phyloP scores from a whole-genome alignment of 2,329 filamentous ascomycete genomes.

The Scedosporium apiospermum region DNA sequence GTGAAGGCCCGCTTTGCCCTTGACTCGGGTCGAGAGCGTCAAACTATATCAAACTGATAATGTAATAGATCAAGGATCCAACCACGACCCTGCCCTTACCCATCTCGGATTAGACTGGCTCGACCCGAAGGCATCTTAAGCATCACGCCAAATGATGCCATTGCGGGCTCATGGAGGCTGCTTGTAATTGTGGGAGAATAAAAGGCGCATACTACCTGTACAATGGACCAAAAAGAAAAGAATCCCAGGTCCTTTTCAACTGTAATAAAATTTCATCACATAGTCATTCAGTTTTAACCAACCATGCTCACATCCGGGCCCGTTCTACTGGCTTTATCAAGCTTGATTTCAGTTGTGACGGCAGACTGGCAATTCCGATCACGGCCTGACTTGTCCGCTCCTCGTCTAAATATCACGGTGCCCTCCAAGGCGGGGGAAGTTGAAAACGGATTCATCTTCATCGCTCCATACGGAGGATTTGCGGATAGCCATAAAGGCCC shows the following conservation, averaged over 20 bases:
- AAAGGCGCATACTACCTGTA: no score
- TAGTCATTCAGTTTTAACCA: background rate
- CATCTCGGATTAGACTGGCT: no score
- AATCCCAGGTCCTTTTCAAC: no score
- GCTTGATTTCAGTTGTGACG: background rate
- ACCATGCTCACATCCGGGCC: background rate
- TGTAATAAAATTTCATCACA: no score
- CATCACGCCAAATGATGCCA: background rate
- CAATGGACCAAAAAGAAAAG: no score
- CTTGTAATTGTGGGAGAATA: no score
- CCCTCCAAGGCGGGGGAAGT: slow-evolving; percentile 24
- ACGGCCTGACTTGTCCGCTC: slow-evolving; percentile 19
- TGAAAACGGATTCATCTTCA: slow-evolving; percentile 32
- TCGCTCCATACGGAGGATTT: slow-evolving; percentile 26
- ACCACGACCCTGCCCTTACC: no score
- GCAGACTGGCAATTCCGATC: slow-evolving; percentile 10
- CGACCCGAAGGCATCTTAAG: background rate
- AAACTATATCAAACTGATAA: no score
- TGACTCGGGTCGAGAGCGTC: no score
- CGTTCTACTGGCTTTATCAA: background rate
- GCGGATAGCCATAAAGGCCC: slow-evolving; percentile 32
- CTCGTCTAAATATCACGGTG: slow-evolving; percentile 30
- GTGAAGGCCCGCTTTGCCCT: no score
- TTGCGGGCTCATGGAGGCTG: no score
- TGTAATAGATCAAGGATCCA: no score